Evolutionary conservation across 441 rosid genomes (phyloP), one percentile per base, ranked within the genome.

Genomic region (Pelargonium cotyledonis): DNA sequence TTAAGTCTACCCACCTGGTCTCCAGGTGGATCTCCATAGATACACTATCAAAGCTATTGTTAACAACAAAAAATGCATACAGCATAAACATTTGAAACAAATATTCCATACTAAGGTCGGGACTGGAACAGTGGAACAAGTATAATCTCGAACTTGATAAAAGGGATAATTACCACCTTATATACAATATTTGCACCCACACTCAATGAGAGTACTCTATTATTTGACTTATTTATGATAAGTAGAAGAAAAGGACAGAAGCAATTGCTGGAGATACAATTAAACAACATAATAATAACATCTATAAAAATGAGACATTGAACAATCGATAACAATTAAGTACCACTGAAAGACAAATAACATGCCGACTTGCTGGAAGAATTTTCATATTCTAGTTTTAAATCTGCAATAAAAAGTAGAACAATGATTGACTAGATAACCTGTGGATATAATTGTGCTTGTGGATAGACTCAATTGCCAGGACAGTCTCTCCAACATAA

Each of bases 391-490:
- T n/a, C n/a, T n/a, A n/a, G n/a, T n/a, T n/a, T n/a, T n/a, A n/a
- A n/a, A n/a, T n/a, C n/a, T n/a, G n/a, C n/a, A n/a, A n/a, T n/a
- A n/a, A n/a, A n/a, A n/a, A n/a, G n/a, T n/a, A n/a, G n/a, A n/a
- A n/a, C n/a, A n/a, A n/a, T n/a, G n/a, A n/a, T n/a, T n/a, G n/a
- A n/a, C n/a, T n/a, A n/a, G n/a, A n/a, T 63, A 35, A 75, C 78
- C 75, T 67, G 61, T 71, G 78, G 29, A 71, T 75, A 71, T 75
- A 75, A 58, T 75, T 75, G 10, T 75, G 78, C 60, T 75, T 75
- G 47, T 75, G 78, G 63, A 75, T 75, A 69, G 78, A 75, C 58
- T 75, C 78, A n/a, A 75, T 75, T 43, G 78, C 78, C 16, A 75
- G 75, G 26, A 75, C 72, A 43, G 72, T 71, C 23, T 75, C 75